phyloP scores from a whole-genome alignment of 345 rosid species.

The Brassica incana region DNA sequence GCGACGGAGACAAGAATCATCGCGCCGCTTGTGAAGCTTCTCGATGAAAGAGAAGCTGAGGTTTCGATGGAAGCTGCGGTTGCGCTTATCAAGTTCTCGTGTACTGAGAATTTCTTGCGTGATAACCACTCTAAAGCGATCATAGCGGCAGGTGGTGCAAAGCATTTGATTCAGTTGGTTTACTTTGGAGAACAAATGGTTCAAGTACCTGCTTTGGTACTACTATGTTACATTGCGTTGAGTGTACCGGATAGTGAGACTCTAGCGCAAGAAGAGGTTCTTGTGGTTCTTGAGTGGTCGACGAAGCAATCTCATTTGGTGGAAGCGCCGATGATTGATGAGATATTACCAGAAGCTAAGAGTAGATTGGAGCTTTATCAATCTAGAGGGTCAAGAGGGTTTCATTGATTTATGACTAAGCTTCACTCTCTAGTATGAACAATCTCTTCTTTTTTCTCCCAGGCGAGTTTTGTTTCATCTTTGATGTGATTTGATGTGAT shows the following conservation, averaged over 20 bases:
- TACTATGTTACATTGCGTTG: constrained; percentile 51
- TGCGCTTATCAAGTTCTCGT: constrained; percentile 64
- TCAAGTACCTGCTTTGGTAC: constrained; percentile 58
- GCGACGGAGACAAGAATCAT: constrained; percentile 66
- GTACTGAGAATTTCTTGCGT: constrained; percentile 58
- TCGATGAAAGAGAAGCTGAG: constrained; percentile 65
- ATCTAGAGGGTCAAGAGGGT: constrained; percentile 70
- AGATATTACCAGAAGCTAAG: constrained; percentile 64
- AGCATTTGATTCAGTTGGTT: constrained; percentile 59
- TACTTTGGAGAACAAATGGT: constrained; percentile 69
- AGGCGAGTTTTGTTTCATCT: background rate
- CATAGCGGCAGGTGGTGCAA: constrained; percentile 58
- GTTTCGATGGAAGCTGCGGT: constrained; percentile 56
- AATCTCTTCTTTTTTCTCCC: background rate
- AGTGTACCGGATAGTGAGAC: constrained; percentile 65
- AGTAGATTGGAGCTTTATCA: constrained; percentile 70
- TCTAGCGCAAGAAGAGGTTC: constrained; percentile 68
- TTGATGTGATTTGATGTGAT: constrained; percentile 3
- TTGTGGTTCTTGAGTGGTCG: constrained; percentile 74
- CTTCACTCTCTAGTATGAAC: constrained; percentile 21
- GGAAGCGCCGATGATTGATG: constrained; percentile 44
- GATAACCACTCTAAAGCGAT: constrained; percentile 62
- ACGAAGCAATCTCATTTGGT: constrained; percentile 61
- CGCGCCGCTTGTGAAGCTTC: constrained; percentile 63
- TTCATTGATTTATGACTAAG: constrained; percentile 37